A percentile compares a stretch with the other conserved stretches of the same genome.
These are phyloP conservation scores for Ophiostoma triangulosporum DNA, from an alignment of 2,329 filamentous ascomycete genomes.

Conservation along the genomic window DNA sequence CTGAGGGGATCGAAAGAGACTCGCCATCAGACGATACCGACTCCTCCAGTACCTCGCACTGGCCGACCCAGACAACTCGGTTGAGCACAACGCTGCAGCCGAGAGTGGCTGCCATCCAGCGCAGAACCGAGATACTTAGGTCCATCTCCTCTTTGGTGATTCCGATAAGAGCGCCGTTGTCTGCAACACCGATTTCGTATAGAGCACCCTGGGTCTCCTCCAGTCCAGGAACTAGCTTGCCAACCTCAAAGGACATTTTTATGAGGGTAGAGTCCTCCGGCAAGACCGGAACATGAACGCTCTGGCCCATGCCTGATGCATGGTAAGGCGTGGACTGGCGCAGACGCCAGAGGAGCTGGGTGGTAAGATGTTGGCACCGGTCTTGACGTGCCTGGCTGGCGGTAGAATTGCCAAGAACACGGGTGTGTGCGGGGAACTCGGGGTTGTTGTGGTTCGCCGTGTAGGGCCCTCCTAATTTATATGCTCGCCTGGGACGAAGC, in stretches of 20 bases:
- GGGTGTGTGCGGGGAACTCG: slow-evolving; percentile 17
- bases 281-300: slow-evolving; percentile 55
- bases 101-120: slow-evolving; percentile 82
- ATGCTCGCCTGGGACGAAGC: slow-evolving; percentile 62
- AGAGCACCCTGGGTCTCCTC: slow-evolving; percentile 88
- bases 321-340: slow-evolving; percentile 93
- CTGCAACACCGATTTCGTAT: slow-evolving; percentile 92
- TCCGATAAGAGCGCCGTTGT: slow-evolving; percentile 83
- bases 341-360: slow-evolving; percentile 84
- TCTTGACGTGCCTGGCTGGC: slow-evolving; percentile 59
- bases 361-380: slow-evolving; percentile 80
- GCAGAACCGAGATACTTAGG: slow-evolving; percentile 74
- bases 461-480: slow-evolving; percentile 23
- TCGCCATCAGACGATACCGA: slow-evolving; percentile 14
- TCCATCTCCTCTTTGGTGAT: slow-evolving; percentile 82
- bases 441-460: slow-evolving; percentile 17
- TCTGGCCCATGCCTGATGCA: slow-evolving; percentile 55
- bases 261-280: slow-evolving; percentile 47
- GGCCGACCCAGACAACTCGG: slow-evolving; percentile 70
- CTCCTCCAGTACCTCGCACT: slow-evolving; percentile 59
- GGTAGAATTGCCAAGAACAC: slow-evolving; percentile 13
- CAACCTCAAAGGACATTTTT: slow-evolving; percentile 32
- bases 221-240: slow-evolving; percentile 58
- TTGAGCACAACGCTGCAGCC: slow-evolving; percentile 75
- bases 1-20: neutral